Conservation (phyloP, 2,329 filamentous ascomycete genomes). For the Alternaria sp. region DNA sequence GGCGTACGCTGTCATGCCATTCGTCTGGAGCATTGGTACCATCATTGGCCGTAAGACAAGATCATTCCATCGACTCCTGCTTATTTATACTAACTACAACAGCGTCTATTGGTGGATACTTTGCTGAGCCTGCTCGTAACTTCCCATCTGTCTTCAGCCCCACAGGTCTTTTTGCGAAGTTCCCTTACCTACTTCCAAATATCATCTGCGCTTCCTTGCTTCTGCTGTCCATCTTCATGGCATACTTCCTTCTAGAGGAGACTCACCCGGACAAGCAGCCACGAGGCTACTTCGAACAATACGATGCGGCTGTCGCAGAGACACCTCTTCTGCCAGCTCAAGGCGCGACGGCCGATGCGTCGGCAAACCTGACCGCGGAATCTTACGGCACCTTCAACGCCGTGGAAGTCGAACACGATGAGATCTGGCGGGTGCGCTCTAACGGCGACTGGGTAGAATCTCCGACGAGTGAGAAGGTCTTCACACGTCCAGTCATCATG, state of each 20-base stretch:
- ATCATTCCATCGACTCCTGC: neutral
- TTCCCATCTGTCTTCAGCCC: constrained; percentile 75
- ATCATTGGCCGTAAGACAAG: constrained; percentile 71
- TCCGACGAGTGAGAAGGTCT: constrained; percentile 53
- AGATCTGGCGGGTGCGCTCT: constrained; percentile 59
- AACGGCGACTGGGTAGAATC: constrained; percentile 53
- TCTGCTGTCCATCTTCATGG: constrained; percentile 77
- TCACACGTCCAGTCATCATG: constrained; percentile 71
- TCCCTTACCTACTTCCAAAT: constrained; percentile 90
- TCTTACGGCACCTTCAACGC: constrained; percentile 77
- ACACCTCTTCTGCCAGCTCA: constrained; percentile 79
- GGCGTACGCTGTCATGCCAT: constrained; percentile 90
- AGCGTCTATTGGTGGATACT: constrained; percentile 82
- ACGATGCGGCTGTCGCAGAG: constrained; percentile 59
- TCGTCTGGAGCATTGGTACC: constrained; percentile 83
- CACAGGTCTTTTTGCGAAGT: constrained; percentile 73
- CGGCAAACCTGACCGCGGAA: constrained; percentile 76
- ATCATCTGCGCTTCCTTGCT: constrained; percentile 80
- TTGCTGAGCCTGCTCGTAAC: constrained; percentile 76
- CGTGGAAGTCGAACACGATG: constrained; percentile 61
- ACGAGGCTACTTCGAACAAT: constrained; percentile 49
- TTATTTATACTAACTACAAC: constrained; percentile 24
- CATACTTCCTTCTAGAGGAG: constrained; percentile 83
- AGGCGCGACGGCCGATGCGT: constrained; percentile 74
- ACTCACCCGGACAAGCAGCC: constrained; percentile 85